These are phyloP conservation scores for Metschnikowia similis DNA, from an alignment of 805 yeast genomes.

Conservation along the genomic window DNA sequence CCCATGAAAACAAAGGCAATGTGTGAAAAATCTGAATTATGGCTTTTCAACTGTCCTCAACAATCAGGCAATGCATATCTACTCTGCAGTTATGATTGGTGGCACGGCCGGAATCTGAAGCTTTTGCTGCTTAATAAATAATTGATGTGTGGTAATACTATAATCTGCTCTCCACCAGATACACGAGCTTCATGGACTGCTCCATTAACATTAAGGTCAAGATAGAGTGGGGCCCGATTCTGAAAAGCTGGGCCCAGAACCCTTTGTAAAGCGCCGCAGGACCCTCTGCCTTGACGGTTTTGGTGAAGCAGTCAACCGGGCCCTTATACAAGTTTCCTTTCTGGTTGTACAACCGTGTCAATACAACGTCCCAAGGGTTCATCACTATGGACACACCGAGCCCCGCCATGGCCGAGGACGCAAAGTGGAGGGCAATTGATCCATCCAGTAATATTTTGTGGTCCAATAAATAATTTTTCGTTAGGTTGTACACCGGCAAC, in stretches of 20 bases:
- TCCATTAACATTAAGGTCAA: slow-evolving; percentile 92
- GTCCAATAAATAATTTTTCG: slow-evolving; percentile 59
- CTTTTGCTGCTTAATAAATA: not conserved
- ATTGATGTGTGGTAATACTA: not conserved
- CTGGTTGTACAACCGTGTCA: slow-evolving; percentile 94
- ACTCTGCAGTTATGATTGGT: not conserved
- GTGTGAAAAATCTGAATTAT: no score
- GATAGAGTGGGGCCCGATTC: slow-evolving; percentile 95
- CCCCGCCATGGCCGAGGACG: slow-evolving; percentile 76
- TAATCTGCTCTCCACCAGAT: slow-evolving; percentile 23
- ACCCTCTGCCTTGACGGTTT: slow-evolving; percentile 85
- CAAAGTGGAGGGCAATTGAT: slow-evolving; percentile 59
- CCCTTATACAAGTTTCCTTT: slow-evolving; percentile 82
- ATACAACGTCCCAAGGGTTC: slow-evolving; percentile 96
- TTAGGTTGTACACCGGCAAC: slow-evolving; percentile 80
- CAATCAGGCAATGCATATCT: no score
- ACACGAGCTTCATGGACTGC: slow-evolving; percentile 70
- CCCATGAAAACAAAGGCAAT: no score
- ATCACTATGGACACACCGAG: slow-evolving; percentile 89
- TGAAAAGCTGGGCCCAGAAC: slow-evolving; percentile 83
- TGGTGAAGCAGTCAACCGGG: slow-evolving; percentile 82
- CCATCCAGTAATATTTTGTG: slow-evolving; percentile 57
- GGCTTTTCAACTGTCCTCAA: no score
- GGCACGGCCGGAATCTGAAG: not conserved
- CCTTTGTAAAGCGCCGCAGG: slow-evolving; percentile 86